Evolutionary conservation across 768 basidiomycete genomes (phyloP), one percentile per base, ranked within the genome.

Genomic region (Termitomyces titanicus): DNA sequence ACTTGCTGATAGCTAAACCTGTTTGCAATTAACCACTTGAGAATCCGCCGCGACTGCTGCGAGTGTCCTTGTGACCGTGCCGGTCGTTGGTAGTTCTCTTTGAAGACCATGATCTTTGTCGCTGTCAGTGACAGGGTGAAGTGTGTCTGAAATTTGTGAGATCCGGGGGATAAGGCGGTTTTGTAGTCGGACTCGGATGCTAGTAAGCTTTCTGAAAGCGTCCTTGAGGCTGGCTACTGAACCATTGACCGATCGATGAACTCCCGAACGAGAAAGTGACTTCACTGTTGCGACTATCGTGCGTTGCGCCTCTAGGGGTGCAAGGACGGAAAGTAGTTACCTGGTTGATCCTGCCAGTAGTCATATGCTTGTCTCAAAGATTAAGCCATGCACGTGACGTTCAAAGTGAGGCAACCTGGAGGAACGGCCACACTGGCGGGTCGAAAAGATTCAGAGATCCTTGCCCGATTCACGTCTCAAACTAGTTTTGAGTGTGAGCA

Each of bases 321-420:
- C 44, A 54, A 59, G 54, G 53, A 59, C 46, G 15, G 43, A 44
- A 44, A 25, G 42, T 25, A 43, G 42, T 43, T 84, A 85, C 82
- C 85, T 85, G 84, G 84, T 86, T 86, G 84, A 86, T 86, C 82
- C 83, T 86, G 83, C 85, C 82, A 85, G 83, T 86, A 85, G 83
- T 85, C 81, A 84, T 85, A 85, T 85, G 84, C 84, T 85, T 85
- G 84, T 84, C 83, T 84, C 83, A 84, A 84, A 84, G 83, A 85
- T 83, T 84, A 85, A 85, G 83, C 82, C 84, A 86, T 85, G 84
- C 84, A 86, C 84, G 83, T 84, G 83, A 85, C 84, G n/a, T n/a
- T n/a, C n/a, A n/a, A n/a, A n/a, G n/a, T n/a, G n/a, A n/a, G n/a
- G n/a, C n/a, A n/a, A n/a, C n/a, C n/a, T n/a, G n/a, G n/a, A n/a